Conservation (phyloP, 1,139 yeast species). For the Pichia sp. region DNA sequence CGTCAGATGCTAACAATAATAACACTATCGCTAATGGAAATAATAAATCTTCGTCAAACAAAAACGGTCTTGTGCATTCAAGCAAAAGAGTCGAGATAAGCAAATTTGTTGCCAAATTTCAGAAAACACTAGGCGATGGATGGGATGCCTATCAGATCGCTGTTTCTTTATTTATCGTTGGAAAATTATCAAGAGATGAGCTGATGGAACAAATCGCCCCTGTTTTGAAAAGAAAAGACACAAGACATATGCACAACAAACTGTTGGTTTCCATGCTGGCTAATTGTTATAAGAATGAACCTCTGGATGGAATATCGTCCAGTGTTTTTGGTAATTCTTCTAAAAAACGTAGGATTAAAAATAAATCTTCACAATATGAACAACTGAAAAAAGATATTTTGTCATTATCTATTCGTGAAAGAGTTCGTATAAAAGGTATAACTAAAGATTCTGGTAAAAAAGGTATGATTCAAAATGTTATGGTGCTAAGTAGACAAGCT, state of each 20-base stretch:
- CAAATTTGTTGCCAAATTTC: conserved; percentile 65
- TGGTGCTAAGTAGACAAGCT: conserved; percentile 77
- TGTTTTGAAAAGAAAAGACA: conserved; percentile 44
- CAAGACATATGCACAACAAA: conserved; percentile 66
- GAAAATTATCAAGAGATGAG: conserved; percentile 73
- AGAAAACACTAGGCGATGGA: conserved; percentile 58
- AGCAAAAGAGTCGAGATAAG: conserved; percentile 65
- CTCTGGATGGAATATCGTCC: conserved; percentile 44
- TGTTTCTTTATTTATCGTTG: conserved; percentile 68
- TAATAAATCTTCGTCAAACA: neutral
- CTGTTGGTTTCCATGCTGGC: conserved; percentile 75
- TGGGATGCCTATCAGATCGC: conserved; percentile 89
- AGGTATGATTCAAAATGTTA: conserved; percentile 68
- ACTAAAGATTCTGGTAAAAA: conserved; percentile 77
- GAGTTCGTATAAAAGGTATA: conserved; percentile 78
- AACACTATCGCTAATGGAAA: neutral
- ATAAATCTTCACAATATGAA: conserved; percentile 63
- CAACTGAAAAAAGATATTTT: conserved; percentile 78
- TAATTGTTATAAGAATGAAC: conserved; percentile 67
- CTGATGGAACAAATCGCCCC: conserved; percentile 51
- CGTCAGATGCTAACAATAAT: neutral
- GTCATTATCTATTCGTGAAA: conserved; percentile 78
- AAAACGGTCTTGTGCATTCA: neutral
- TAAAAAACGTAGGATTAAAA: conserved; percentile 35
- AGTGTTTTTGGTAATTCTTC: conserved; percentile 45